Conservation (phyloP, 1,139 yeast genomes). For the Ogataea hybrid region DNA sequence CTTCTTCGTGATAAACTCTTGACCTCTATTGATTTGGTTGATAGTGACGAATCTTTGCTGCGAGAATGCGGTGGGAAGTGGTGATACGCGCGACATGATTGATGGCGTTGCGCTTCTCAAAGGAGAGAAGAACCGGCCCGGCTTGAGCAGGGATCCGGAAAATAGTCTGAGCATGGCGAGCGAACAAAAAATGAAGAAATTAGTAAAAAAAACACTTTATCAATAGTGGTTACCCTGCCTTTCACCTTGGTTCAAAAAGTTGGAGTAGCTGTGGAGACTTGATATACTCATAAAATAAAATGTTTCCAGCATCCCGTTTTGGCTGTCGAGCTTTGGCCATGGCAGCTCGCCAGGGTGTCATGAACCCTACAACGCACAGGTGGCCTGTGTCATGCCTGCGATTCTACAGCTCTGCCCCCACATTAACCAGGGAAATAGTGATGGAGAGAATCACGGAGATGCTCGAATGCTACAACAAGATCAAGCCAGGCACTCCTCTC, state of each 20-base stretch:
- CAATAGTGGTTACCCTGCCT: constrained; percentile 5
- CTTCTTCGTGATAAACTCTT: constrained; percentile 50
- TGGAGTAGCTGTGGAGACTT: constrained; percentile 6
- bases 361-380: not conserved
- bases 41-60: constrained; percentile 62
- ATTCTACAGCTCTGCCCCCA: constrained; percentile 61
- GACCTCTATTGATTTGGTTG: constrained; percentile 70
- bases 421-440: constrained; percentile 67
- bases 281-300: not conserved
- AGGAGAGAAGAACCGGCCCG: constrained; percentile 3
- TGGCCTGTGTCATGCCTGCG: not conserved
- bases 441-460: constrained; percentile 74
- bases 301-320: constrained; percentile 3
- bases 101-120: not conserved
- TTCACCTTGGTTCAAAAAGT: constrained; percentile 1
- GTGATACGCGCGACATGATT: constrained; percentile 11
- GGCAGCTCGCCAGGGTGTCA: not conserved
- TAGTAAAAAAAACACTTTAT: not conserved
- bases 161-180: constrained; percentile 3
- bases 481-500: constrained; percentile 45
- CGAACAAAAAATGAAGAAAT: constrained; percentile 1
- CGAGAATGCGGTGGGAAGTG: constrained; percentile 12
- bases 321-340: not conserved
- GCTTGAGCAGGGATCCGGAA: constrained; percentile 4
- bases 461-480: constrained; percentile 78